Conservation (phyloP, 768 basidiomycete species). For the Boletus sensibilis region DNA sequence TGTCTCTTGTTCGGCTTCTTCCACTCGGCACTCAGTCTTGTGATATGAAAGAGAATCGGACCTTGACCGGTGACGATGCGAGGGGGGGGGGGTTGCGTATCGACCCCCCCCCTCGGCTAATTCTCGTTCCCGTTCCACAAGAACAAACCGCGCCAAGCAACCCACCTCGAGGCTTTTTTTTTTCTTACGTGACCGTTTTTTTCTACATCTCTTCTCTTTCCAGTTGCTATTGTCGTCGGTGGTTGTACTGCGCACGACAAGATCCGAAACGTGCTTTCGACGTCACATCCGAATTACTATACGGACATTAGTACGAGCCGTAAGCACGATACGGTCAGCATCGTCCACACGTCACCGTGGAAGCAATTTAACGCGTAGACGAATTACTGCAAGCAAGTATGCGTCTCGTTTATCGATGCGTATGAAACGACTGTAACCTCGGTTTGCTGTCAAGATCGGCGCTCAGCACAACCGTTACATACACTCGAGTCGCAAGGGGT, state of each 20-base stretch:
- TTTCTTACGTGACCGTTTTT: slow-evolving; percentile 7
- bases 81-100: neutral
- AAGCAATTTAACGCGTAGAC: no score
- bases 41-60: slow-evolving; percentile 4
- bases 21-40: slow-evolving; percentile 3
- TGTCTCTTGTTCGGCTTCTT: neutral
- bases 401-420: no score
- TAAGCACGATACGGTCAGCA: neutral
- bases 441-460: no score
- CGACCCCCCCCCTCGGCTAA: slow-evolving; percentile 11
- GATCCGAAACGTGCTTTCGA: slow-evolving; percentile 11
- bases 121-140: slow-evolving; percentile 5
- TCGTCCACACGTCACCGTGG: no score
- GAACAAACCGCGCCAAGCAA: neutral
- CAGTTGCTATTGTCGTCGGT: neutral
- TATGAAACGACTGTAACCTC: no score
- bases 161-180: neutral
- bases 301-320: neutral
- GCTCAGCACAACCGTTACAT: no score
- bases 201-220: no score
- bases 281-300: neutral
- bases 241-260: neutral
- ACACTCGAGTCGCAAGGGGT: no score
- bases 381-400: no score
- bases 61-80: neutral